Evolutionary conservation across 108 stramenopile species (phyloP).

Genomic region (Nitzschia putrida): DNA sequence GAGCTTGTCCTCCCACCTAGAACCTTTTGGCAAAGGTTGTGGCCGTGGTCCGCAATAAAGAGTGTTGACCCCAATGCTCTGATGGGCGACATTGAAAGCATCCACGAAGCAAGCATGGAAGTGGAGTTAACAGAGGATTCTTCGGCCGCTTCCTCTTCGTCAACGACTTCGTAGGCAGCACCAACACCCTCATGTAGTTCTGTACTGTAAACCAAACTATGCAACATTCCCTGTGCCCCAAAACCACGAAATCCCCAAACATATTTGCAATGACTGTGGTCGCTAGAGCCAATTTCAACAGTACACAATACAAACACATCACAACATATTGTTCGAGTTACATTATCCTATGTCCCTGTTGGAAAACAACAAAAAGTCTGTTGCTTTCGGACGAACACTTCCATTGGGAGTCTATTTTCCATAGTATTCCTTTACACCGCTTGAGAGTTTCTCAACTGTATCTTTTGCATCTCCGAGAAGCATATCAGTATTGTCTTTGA

Average conservation of each 20-base stretch:
- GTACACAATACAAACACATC: too few relatives aligned
- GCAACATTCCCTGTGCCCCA: too few relatives aligned
- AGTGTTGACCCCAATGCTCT: slow-evolving; percentile 3
- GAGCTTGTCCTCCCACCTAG: slow-evolving; percentile 5
- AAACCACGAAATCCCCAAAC: too few relatives aligned
- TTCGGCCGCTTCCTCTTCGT: neutral
- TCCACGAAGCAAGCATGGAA: neutral
- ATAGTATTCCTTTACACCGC: slow-evolving; percentile 70
- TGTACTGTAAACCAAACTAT: too few relatives aligned
- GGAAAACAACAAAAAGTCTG: neutral
- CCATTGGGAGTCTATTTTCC: slow-evolving; percentile 32
- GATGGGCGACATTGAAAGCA: neutral
- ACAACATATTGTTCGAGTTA: neutral
- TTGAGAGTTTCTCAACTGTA: slow-evolving; percentile 85
- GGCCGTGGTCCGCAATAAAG: slow-evolving; percentile 7
- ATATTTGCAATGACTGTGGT: too few relatives aligned
- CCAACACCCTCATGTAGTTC: too few relatives aligned
- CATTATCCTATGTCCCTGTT: neutral
- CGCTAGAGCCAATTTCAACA: too few relatives aligned
- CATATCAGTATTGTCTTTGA: slow-evolving; percentile 98
- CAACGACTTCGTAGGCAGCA: neutral
- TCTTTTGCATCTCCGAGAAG: slow-evolving; percentile 96
- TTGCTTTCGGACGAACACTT: neutral
- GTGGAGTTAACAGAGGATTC: slow-evolving; percentile 7
- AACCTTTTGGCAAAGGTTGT: neutral